A percentile compares a stretch with the other conserved stretches of the same genome.
Conservation (phyloP, 495 filamentous ascomycete genomes). For the Oidiodendron maius region DNA sequence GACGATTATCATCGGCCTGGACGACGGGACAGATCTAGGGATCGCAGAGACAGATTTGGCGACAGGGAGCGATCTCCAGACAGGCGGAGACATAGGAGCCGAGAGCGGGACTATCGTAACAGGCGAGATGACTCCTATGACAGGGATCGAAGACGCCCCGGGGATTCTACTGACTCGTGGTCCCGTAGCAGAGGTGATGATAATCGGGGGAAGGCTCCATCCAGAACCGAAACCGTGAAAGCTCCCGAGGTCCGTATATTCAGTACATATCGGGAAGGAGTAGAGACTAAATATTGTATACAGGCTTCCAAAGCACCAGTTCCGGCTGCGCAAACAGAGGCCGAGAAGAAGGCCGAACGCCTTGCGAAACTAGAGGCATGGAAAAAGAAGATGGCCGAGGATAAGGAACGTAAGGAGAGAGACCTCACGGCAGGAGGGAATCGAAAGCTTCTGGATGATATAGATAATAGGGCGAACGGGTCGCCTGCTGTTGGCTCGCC, state of each 20-base stretch:
- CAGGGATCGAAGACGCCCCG: constrained; percentile 59
- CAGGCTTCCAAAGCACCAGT: constrained; percentile 47
- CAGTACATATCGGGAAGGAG: neutral
- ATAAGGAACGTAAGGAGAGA: constrained; percentile 71
- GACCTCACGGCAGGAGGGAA: constrained; percentile 58
- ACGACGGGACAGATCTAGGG: constrained; percentile 59
- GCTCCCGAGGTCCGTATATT: constrained; percentile 47
- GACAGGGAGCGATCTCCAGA: constrained; percentile 50
- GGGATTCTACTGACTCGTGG: constrained; percentile 72
- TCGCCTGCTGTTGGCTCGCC: constrained; percentile 48
- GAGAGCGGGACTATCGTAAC: constrained; percentile 66
- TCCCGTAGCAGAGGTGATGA: constrained; percentile 64
- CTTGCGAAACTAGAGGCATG: constrained; percentile 83
- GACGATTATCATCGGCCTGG: constrained; percentile 57
- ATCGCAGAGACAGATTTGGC: constrained; percentile 55
- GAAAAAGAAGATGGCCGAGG: constrained; percentile 81
- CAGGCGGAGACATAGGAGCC: constrained; percentile 53
- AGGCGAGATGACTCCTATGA: constrained; percentile 81
- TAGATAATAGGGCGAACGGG: constrained; percentile 63
- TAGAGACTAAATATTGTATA: constrained; percentile 1
- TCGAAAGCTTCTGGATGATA: constrained; percentile 64
- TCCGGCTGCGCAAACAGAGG: constrained; percentile 56
- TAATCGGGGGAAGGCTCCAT: constrained; percentile 47
- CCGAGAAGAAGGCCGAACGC: constrained; percentile 78
- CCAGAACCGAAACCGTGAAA: constrained; percentile 35